These are phyloP conservation scores for Sarocladium strictum DNA, from an alignment of 2,329 filamentous ascomycete species.

Conservation along the genomic window DNA sequence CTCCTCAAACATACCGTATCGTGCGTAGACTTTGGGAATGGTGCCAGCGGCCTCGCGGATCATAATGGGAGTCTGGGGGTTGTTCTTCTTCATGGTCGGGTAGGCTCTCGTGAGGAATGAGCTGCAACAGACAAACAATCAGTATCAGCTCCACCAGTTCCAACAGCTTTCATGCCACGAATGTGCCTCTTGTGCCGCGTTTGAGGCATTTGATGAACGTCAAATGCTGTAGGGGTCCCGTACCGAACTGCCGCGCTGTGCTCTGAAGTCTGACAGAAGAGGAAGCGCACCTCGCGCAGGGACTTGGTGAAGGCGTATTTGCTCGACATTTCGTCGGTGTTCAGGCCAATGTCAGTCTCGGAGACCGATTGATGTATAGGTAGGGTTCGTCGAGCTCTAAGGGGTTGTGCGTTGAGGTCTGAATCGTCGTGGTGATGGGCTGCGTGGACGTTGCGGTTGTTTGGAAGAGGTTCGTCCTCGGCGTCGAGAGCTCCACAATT, in stretches of 20 bases:
- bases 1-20: conserved; percentile 65
- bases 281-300: conserved; percentile 93
- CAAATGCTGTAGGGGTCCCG: conserved; percentile 21
- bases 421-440: not conserved
- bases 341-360: not conserved
- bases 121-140: conserved; percentile 12
- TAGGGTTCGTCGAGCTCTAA: not conserved
- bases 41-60: conserved; percentile 86
- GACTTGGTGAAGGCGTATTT: conserved; percentile 88
- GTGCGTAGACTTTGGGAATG: conserved; percentile 78
- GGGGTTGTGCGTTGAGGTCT: not conserved
- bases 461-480: not conserved
- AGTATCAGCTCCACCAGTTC: not conserved
- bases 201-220: not conserved
- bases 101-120: conserved; percentile 88
- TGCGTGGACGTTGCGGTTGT: not conserved
- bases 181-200: not conserved
- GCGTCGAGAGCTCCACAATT: not conserved
- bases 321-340: conserved; percentile 62
- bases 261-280: conserved; percentile 92
- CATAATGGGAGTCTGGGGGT: conserved; percentile 88
- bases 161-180: not conserved
- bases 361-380: not conserved
- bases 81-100: conserved; percentile 99
- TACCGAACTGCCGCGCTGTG: conserved; percentile 86